These are phyloP conservation scores for Aureobasidium sp. DNA, from an alignment of 2,329 filamentous ascomycete genomes.

Conservation along the genomic window DNA sequence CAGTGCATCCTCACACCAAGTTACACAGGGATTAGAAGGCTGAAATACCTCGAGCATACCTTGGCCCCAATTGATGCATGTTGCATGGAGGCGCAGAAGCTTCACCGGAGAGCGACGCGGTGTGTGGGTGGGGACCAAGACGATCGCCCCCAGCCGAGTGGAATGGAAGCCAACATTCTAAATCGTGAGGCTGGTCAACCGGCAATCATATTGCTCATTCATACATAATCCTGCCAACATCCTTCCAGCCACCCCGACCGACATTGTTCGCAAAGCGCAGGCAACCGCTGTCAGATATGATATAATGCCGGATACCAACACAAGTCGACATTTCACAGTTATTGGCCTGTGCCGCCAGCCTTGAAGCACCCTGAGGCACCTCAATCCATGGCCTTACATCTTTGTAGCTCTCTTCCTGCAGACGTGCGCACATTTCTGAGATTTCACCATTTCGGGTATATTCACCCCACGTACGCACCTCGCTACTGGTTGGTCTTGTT, in stretches of 20 bases:
- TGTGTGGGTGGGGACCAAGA: constrained; percentile 5
- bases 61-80: neutral
- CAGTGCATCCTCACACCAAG: neutral
- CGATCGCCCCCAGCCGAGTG: constrained; percentile 3
- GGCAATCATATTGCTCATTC: neutral
- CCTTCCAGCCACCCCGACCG: constrained; percentile 4
- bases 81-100: constrained; percentile 1
- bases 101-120: constrained; percentile 1
- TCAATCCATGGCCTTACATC: neutral
- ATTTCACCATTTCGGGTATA: neutral
- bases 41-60: neutral
- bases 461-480: neutral
- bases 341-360: neutral
- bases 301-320: neutral
- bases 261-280: neutral
- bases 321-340: neutral
- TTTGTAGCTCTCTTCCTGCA: neutral
- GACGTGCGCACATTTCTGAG: neutral
- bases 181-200: neutral
- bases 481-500: neutral
- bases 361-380: neutral
- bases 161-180: constrained; percentile 1
- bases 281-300: constrained; percentile 5
- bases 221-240: neutral
- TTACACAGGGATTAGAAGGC: constrained; percentile 3